Evolutionary conservation across 805 yeast genomes (phyloP), one percentile per base, ranked within the genome.

Genomic region (Wickerhamomyces chambardii): DNA sequence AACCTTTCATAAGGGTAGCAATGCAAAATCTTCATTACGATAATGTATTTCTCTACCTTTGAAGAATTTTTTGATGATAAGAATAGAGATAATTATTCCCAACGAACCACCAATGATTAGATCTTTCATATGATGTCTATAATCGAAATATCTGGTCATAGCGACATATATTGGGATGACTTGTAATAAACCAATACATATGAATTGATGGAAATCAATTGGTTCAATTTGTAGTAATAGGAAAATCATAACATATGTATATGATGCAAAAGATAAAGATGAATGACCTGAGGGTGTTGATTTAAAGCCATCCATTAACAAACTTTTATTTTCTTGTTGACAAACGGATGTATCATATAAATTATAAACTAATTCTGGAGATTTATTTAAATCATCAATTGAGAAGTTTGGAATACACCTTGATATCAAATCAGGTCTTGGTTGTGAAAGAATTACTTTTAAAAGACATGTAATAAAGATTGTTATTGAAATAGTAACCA

Each of bases 111-210:
- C 98, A n/a, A 78, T 51, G 1, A 80, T 42, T 3, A 90, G 78
- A 56, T 90, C 98, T 15, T 82, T 65, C 52, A 83, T 85, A 58
- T 89, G 97, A 51, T 90, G 98, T 52, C 95, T 70, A 58, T 87
- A 87, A 58, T 90, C 97, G 46, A 82, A 81, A 2, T 95, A 84
- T 44, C 98, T 71, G 26, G 90, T 75, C 36, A 84, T 55, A 0
- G 96, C 97, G 41, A 92, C 76, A 44, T 78, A 68, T 1, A 70
- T 49, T 24, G 27, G 27, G 5, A 24, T n/a, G 5, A 24, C 5
- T 4, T 24, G 14, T 14, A 24, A 24, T 8, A 11, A 24, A 12
- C 7, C 27, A 24, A 24, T 24, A 8, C n/a, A 14, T 11, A 24
- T 6, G 3, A 24, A 8, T 14, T 24, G 15, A 11, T 24, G 12